Evolutionary conservation across 2,329 filamentous ascomycete species (phyloP).

Genomic region (Cadophora sp.): DNA sequence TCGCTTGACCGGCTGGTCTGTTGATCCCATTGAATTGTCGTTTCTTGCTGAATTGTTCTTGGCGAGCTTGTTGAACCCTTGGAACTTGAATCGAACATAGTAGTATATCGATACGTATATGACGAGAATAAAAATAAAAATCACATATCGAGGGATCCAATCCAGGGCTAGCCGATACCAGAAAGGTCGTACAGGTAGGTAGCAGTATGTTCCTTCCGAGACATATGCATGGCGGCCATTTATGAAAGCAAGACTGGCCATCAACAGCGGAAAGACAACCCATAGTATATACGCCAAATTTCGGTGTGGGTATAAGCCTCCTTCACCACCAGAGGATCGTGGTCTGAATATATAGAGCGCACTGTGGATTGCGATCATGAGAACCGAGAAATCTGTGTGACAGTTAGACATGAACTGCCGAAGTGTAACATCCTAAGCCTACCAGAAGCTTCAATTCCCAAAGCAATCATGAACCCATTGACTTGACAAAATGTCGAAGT

Average conservation of each 20-base stretch:
- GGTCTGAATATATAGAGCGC: constrained; percentile 74
- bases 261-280: constrained; percentile 62
- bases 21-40: constrained; percentile 7
- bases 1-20: constrained; percentile 13
- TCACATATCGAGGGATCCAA: constrained; percentile 77
- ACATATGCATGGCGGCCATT: constrained; percentile 61
- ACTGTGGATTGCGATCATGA: constrained; percentile 77
- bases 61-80: constrained; percentile 38
- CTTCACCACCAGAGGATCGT: constrained; percentile 53
- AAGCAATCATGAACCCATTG: constrained; percentile 70
- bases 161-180: constrained; percentile 74
- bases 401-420: constrained; percentile 19
- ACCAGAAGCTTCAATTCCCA: constrained; percentile 71
- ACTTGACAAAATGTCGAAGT: constrained; percentile 67
- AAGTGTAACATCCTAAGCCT: constrained; percentile 29
- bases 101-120: constrained; percentile 75
- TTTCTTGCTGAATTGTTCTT: constrained; percentile 24
- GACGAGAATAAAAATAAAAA: constrained; percentile 67
- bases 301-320: constrained; percentile 73
- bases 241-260: constrained; percentile 69
- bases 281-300: constrained; percentile 64
- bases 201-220: constrained; percentile 72
- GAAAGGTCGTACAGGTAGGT: constrained; percentile 67
- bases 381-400: constrained; percentile 66
- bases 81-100: constrained; percentile 59